Evolutionary conservation across 495 filamentous ascomycete genomes (phyloP), one percentile per base, ranked within the genome.

Genomic region (Umbilicaria muhlenbergii): DNA sequence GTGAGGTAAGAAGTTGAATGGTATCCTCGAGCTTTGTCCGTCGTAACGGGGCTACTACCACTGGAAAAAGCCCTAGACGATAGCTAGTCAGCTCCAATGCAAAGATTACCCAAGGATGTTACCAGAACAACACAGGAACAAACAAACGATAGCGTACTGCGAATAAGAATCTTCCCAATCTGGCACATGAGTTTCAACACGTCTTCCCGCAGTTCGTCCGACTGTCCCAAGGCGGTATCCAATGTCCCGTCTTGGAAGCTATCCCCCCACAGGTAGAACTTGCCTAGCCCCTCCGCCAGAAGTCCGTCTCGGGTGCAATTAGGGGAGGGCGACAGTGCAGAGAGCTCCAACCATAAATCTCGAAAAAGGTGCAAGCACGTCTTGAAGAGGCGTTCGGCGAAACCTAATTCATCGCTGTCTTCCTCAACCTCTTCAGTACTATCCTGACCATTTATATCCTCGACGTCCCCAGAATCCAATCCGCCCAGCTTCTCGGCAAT

Each of bases 251-350:
- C 32, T 5, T 32, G 24, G 34, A 56, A 50, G 1, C 42, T 42
- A 14, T 59, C 50, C 12, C 52, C 53, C 52, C 57, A 61, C 8
- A 61, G 16, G 38, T 48, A 51, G 12, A 60, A 37, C 8, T 46
- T 47, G 1, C 42, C 51, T 1, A 56, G 33, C 16, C 52, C 49
- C 28, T 55, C 38, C 44, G 46, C 43, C 16, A 56, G 36, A 2
- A 17, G 19, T 41, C 14, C 21, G 6, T 28, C 19, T 41, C 21
- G 15, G n/a, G 5, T n/a, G 7, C 19, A 17, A 5, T 13, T 41
- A 5, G n/a, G 21, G 21, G 14, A 28, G 1, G 5, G 38, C 12
- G 15, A 41, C 7, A 1, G 3, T 3, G 17, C 8, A 19, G 39
- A 32, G 16, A 18, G 28, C 46, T 43, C 21, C 5, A 11, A 18